Evolutionary conservation across 345 rosid species (phyloP).

Genomic region (Salix koriyanagi): DNA sequence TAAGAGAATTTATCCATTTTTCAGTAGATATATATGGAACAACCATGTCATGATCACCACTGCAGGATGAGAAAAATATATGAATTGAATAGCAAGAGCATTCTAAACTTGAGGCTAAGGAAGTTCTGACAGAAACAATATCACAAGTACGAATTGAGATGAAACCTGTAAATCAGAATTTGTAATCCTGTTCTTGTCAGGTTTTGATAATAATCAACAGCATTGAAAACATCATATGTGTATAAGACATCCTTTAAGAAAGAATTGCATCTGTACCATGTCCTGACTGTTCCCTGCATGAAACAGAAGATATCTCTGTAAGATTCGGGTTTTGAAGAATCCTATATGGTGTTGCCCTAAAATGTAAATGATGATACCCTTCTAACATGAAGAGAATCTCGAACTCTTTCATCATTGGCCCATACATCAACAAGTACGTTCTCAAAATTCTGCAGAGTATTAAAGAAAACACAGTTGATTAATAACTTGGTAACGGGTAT

Average conservation of each 20-base stretch:
- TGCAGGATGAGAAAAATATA: slow-evolving; percentile 6
- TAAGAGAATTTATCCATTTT: slow-evolving; percentile 28
- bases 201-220: slow-evolving; percentile 25
- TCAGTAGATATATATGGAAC: slow-evolving; percentile 31
- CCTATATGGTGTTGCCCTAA: background rate
- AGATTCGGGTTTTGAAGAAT: background rate
- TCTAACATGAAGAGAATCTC: slow-evolving; percentile 29
- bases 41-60: slow-evolving; percentile 39
- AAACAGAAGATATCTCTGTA: background rate
- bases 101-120: background rate
- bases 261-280: slow-evolving; percentile 35
- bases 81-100: background rate
- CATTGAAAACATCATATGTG: slow-evolving; percentile 13
- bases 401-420: slow-evolving; percentile 31
- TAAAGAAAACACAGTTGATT: background rate
- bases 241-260: slow-evolving; percentile 16
- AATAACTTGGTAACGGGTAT: background rate
- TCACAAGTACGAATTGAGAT: background rate
- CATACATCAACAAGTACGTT: slow-evolving; percentile 17
- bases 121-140: background rate
- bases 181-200: slow-evolving; percentile 23
- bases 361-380: slow-evolving; percentile 9
- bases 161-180: slow-evolving; percentile 32
- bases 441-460: slow-evolving; percentile 1
- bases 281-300: slow-evolving; percentile 18